phyloP scores from a whole-genome alignment of 306 rosid genomes.

The Styphnolobium japonicum region DNA sequence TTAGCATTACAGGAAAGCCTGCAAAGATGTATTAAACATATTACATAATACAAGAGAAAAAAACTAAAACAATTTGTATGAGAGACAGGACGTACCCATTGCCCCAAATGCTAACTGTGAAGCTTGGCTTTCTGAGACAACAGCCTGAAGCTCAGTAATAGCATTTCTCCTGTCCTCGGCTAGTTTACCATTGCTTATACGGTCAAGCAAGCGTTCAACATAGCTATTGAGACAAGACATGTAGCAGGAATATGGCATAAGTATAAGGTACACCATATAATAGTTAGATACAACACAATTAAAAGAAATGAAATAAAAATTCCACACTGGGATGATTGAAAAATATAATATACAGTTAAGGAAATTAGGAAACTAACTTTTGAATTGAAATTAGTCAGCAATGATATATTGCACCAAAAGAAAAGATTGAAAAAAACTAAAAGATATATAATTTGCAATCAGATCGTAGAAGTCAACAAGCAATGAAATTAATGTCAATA shows the following conservation, averaged over 20 bases:
- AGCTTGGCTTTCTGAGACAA: slow-evolving; percentile 71
- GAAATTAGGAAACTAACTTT: not conserved
- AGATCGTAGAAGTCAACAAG: not conserved
- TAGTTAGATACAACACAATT: not conserved
- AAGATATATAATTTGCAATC: not conserved
- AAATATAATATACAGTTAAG: not conserved
- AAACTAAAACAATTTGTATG: not conserved
- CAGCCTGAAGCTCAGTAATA: slow-evolving; percentile 82
- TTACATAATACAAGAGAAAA: not conserved
- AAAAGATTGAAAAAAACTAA: not conserved
- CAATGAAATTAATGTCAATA: not conserved
- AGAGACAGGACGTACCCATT: slow-evolving; percentile 58
- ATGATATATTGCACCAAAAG: not conserved
- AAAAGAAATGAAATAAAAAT: not conserved
- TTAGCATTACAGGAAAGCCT: slow-evolving; percentile 84
- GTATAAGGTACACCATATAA: not conserved
- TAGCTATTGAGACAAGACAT: slow-evolving; percentile 48
- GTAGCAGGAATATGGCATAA: not conserved
- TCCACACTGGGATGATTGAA: not conserved
- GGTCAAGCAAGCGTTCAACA: slow-evolving; percentile 84
- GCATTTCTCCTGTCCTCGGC: slow-evolving; percentile 89
- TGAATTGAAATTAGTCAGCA: not conserved
- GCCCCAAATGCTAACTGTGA: slow-evolving; percentile 93
- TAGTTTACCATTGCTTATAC: slow-evolving; percentile 87
- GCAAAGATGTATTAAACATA: slow-evolving; percentile 25